These are phyloP conservation scores for Brassica carinata DNA, from an alignment of 345 rosid species.

Conservation along the genomic window DNA sequence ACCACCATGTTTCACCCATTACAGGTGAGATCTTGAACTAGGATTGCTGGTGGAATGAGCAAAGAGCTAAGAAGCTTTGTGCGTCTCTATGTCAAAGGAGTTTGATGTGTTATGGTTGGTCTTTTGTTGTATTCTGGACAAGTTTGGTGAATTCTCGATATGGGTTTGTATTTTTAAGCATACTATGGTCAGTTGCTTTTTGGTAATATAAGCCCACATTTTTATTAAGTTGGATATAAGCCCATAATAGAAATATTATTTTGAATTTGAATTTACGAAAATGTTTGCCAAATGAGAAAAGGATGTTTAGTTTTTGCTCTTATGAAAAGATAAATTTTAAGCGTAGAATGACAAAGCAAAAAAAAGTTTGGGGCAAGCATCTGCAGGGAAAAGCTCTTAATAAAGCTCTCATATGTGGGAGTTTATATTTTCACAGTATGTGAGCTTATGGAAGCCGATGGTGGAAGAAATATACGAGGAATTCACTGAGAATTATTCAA, in stretches of 20 bases:
- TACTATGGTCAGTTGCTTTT: neutral
- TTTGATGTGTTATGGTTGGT: neutral
- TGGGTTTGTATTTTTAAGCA: neutral
- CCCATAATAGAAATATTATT: neutral
- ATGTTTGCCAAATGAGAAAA: neutral
- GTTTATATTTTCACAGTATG: conserved; percentile 15
- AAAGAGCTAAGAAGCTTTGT: conserved; percentile 4
- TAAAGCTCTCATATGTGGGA: neutral
- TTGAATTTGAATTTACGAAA: neutral
- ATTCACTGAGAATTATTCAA: conserved; percentile 80
- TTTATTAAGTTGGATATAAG: neutral
- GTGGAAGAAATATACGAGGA: conserved; percentile 99
- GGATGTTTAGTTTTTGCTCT: neutral
- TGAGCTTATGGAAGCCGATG: conserved; percentile 99
- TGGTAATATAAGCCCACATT: neutral
- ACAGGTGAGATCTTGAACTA: conserved; percentile 59
- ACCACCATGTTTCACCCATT: conserved; percentile 67
- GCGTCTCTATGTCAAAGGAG: neutral
- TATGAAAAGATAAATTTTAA: no score
- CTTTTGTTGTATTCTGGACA: neutral
- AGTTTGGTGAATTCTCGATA: neutral
- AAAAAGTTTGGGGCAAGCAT: neutral
- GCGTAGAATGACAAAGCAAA: neutral
- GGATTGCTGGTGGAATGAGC: conserved; percentile 16
- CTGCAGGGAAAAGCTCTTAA: neutral